phyloP scores from a whole-genome alignment of 345 rosid genomes.

The Populus simonii region DNA sequence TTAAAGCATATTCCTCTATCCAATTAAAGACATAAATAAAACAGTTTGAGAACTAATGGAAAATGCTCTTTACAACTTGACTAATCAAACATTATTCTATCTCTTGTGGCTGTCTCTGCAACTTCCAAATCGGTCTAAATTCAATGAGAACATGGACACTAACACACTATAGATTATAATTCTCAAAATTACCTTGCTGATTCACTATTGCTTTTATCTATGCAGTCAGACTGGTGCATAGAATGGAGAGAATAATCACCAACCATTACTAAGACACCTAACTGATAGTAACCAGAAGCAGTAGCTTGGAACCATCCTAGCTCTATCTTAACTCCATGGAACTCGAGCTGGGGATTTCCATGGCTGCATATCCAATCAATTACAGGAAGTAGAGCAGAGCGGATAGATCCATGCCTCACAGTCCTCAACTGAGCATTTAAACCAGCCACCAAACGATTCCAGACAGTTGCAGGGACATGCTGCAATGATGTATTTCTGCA shows the following conservation, averaged over 20 bases:
- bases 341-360: conserved; percentile 88
- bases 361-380: conserved; percentile 85
- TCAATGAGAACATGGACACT: background rate
- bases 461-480: conserved; percentile 90
- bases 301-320: conserved; percentile 98
- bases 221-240: conserved; percentile 40
- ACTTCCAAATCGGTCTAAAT: background rate
- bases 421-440: conserved; percentile 92
- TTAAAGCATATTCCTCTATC: background rate
- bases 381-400: conserved; percentile 72
- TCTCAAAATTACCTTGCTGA: conserved; percentile 49
- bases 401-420: conserved; percentile 83
- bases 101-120: background rate
- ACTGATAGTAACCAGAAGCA: conserved; percentile 96
- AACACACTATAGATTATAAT: background rate
- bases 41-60: background rate
- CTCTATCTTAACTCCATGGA: conserved; percentile 82
- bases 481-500: conserved; percentile 26
- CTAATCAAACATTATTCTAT: background rate
- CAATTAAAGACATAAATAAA: background rate
- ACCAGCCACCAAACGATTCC: conserved; percentile 95
- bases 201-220: conserved; percentile 44
- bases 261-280: conserved; percentile 75
- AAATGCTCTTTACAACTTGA: background rate
- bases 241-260: conserved; percentile 52